Evolutionary conservation across 441 rosid species (phyloP), one percentile per base, ranked within the genome.

Genomic region (Gossypium gossypioides): DNA sequence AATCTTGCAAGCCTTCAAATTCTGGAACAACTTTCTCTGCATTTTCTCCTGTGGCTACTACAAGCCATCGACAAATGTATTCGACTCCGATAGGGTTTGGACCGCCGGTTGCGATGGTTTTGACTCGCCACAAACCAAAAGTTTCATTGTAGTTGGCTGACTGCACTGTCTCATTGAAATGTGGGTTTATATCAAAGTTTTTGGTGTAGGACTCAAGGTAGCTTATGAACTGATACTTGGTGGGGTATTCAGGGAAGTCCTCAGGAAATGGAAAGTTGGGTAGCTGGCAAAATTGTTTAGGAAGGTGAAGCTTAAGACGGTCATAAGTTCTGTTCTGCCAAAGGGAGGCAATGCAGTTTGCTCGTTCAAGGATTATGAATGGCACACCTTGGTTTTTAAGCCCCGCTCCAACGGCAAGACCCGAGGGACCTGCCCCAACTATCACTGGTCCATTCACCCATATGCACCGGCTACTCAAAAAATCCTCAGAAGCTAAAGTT

Each of bases 381-480:
- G 97, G 96, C 2, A 92, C 96, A 2, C 87, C 95, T 74, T 84
- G 83, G 0, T 60, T 68, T 76, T 81, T 86, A 7, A 92, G 83
- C 73, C 90, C 77, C 0, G 95, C 89, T 0, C 79, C 92, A 0
- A 85, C 91, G 0, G 95, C 92, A 1, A 90, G 67, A 7, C 97
- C 97, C 0, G 97, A 92, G n/a, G 96, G 97, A 0, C 96, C 97
- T 0, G 93, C 94, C 0, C 97, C 97, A 16, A 92, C 88, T 3
- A 92, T 90, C 73, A 92, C 91, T 0, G 97, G 97, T 1, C 97
- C 96, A 50, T 90, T 90, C 4, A 89, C 95, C 93, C 91, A 90
- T 27, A 86, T 82, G 82, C 92, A 90, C 27, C 91, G 79, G 27
- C 86, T 77, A 66, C 85, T 69, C 46, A 77, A 80, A 61, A 80